A percentile compares a stretch with the other conserved stretches of the same genome.
phyloP scores from a whole-genome alignment of 2,329 filamentous ascomycete species.

The Colletotrichum noveboracense region DNA sequence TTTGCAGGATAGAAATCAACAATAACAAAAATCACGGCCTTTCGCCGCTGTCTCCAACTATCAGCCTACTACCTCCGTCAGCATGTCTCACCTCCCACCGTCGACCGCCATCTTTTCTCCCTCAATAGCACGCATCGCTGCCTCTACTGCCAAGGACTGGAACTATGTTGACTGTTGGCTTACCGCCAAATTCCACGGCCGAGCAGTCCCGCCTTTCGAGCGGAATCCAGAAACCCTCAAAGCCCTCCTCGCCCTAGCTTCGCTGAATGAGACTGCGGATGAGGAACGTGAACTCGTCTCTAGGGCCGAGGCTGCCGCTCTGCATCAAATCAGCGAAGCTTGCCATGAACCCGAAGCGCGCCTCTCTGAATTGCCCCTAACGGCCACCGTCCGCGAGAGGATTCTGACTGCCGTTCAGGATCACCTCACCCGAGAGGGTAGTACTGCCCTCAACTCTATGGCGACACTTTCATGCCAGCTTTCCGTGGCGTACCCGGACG shows the following conservation, averaged over 20 bases:
- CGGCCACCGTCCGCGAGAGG: conserved; percentile 35
- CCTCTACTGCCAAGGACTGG: conserved; percentile 89
- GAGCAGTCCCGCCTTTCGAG: conserved; percentile 76
- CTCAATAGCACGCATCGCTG: conserved; percentile 73
- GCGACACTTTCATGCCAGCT: conserved; percentile 56
- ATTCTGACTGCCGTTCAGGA: conserved; percentile 61
- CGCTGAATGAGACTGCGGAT: conserved; percentile 78
- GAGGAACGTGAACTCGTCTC: conserved; percentile 68
- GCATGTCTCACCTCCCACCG: conserved; percentile 43
- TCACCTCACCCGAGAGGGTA: conserved; percentile 60
- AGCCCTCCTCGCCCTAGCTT: conserved; percentile 74
- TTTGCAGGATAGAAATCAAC: background rate
- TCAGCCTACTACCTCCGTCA: background rate
- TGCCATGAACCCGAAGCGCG: background rate
- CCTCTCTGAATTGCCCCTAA: conserved; percentile 16
- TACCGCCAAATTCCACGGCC: conserved; percentile 68
- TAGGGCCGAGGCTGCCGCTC: conserved; percentile 62
- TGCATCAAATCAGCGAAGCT: conserved; percentile 51
- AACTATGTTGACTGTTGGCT: conserved; percentile 87
- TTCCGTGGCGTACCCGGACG: conserved; percentile 52
- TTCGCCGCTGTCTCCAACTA: background rate
- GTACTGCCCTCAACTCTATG: conserved; percentile 61
- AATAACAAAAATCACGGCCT: background rate
- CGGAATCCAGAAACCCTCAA: conserved; percentile 84
- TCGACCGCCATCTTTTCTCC: conserved; percentile 69